Evolutionary conservation across 176 grass and related monocot species (phyloP).

Genomic region (Canna indica): DNA sequence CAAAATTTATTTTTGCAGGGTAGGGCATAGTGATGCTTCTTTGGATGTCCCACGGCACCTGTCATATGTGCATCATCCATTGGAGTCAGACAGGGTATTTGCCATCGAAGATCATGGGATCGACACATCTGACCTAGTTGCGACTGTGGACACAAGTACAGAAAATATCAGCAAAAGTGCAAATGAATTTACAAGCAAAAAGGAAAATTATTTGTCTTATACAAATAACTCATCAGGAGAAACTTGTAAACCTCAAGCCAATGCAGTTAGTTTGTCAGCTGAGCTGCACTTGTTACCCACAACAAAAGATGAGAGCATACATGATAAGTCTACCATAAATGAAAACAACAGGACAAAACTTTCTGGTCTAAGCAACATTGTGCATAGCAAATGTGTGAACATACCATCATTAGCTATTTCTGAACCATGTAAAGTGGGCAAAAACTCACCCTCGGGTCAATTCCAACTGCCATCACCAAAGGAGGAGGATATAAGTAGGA

Average conservation of each 20-base stretch:
- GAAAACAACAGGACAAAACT: slow-evolving; percentile 11
- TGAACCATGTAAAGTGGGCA: neutral
- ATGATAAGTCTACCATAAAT: neutral
- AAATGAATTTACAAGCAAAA: neutral
- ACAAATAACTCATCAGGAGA: neutral
- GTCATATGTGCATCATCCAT: slow-evolving; percentile 10
- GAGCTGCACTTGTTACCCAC: neutral
- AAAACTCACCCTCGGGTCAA: neutral
- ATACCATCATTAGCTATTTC: slow-evolving; percentile 18
- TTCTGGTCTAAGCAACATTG: neutral
- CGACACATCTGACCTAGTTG: neutral
- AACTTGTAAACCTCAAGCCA: no score
- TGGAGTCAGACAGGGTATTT: no score
- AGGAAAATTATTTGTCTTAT: neutral
- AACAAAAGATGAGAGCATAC: neutral
- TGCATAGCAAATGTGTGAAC: slow-evolving; percentile 2
- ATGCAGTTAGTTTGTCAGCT: no score
- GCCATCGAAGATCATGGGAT: neutral
- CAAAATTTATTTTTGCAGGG: slow-evolving; percentile 21
- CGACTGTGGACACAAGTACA: neutral
- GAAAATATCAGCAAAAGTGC: neutral
- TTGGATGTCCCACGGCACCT: neutral
- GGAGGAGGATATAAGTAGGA: neutral
- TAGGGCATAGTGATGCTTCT: slow-evolving; percentile 16
- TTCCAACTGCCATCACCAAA: neutral